phyloP scores from a whole-genome alignment of 163 green algal species.

The Chlamydomonas reinhardtii region DNA sequence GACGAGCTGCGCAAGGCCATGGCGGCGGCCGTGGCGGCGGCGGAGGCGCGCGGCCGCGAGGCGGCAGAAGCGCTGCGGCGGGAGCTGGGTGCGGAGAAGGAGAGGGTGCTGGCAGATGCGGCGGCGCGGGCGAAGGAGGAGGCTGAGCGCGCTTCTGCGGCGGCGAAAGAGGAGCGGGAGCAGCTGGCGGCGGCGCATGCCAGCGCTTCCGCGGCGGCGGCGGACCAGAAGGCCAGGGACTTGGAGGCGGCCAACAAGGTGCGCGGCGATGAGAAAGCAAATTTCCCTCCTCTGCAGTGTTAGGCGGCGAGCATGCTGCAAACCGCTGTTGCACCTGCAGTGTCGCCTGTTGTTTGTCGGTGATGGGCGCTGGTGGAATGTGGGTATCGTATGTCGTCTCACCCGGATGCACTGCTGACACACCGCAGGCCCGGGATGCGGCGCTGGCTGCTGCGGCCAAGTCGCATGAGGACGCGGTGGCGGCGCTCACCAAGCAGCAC shows the following conservation, averaged over 20 bases:
- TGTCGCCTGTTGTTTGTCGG: too few relatives aligned
- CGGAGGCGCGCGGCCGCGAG: background rate
- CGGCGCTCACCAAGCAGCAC: background rate
- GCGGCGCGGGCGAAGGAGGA: background rate
- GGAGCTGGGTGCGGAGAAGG: constrained; percentile 18
- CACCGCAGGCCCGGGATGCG: background rate
- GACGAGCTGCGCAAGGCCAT: background rate
- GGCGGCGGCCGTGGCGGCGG: constrained; percentile 17
- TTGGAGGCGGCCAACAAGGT: constrained; percentile 36
- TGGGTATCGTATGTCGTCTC: too few relatives aligned
- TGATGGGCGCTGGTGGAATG: too few relatives aligned
- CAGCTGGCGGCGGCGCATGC: background rate
- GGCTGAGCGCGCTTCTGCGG: background rate
- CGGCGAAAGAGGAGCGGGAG: constrained; percentile 22
- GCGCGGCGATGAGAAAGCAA: too few relatives aligned
- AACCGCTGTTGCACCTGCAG: too few relatives aligned
- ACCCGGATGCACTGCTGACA: too few relatives aligned
- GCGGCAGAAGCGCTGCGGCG: constrained; percentile 20
- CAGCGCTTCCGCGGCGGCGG: background rate
- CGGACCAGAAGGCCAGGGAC: constrained; percentile 17
- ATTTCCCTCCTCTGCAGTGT: too few relatives aligned
- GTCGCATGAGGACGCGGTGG: constrained; percentile 25
- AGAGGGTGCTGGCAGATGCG: constrained; percentile 27
- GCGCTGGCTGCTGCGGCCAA: constrained; percentile 25
- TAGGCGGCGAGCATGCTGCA: too few relatives aligned